Evolutionary conservation across 2,329 filamentous ascomycete genomes (phyloP).

Genomic region (Colletotrichum plurivorum): DNA sequence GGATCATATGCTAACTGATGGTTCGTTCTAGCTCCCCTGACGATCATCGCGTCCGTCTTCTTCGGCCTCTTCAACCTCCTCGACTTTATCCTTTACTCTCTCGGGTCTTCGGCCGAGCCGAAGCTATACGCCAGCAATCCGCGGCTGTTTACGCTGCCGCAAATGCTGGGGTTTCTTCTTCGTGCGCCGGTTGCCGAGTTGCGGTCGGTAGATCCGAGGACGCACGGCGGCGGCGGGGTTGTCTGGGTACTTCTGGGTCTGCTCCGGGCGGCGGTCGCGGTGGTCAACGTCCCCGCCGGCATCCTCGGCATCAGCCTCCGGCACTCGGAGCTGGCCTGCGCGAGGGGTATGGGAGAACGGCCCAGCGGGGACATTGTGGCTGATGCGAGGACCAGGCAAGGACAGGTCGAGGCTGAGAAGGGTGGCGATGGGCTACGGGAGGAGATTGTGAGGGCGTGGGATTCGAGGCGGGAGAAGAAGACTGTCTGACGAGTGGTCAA

Average conservation of each 20-base stretch:
- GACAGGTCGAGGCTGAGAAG: slow-evolving; percentile 20
- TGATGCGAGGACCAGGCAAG: slow-evolving; percentile 27
- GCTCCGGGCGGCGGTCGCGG: background rate
- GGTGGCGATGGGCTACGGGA: slow-evolving; percentile 9
- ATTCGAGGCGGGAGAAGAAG: slow-evolving; percentile 8
- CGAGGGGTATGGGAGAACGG: slow-evolving; percentile 23
- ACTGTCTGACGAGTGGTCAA: background rate
- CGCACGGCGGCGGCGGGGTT: background rate
- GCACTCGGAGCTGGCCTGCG: background rate
- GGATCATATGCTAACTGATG: background rate
- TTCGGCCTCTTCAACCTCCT: slow-evolving; percentile 38
- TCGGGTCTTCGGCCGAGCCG: slow-evolving; percentile 25
- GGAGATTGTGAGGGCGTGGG: slow-evolving; percentile 26
- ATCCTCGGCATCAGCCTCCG: slow-evolving; percentile 9
- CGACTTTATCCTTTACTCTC: slow-evolving; percentile 34
- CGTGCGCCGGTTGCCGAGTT: slow-evolving; percentile 20
- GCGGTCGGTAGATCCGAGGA: background rate
- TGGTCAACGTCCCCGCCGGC: slow-evolving; percentile 20
- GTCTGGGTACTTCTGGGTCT: slow-evolving; percentile 3
- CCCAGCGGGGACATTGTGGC: slow-evolving; percentile 30
- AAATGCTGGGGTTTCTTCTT: slow-evolving; percentile 34
- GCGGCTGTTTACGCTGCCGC: slow-evolving; percentile 23
- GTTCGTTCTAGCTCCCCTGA: slow-evolving; percentile 18
- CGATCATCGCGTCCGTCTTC: slow-evolving; percentile 19
- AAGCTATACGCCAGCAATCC: slow-evolving; percentile 37